A percentile compares a stretch with the other conserved stretches of the same genome.
Conservation (phyloP, 1,284 basidiomycete genomes). For the Cutaneotrichosporon cutaneum region DNA sequence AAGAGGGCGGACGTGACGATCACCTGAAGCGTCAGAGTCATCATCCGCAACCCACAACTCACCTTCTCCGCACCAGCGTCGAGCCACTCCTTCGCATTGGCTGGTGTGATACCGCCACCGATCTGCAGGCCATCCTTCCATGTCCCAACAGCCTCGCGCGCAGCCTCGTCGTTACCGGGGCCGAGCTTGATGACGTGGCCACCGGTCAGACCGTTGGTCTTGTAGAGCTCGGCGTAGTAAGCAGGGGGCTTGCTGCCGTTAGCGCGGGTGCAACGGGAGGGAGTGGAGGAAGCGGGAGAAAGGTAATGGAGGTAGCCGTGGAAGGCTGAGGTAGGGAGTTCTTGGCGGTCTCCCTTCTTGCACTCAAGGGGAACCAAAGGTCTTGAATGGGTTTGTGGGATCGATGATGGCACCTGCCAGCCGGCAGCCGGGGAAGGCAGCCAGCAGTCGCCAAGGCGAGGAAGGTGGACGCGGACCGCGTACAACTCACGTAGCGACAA, state of each 20-base stretch:
- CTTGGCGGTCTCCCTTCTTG: not conserved
- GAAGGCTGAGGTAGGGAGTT: not conserved
- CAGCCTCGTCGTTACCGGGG: slow-evolving; percentile 78
- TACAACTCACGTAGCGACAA: slow-evolving; percentile 74
- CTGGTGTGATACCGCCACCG: slow-evolving; percentile 84
- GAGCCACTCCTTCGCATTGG: slow-evolving; percentile 83
- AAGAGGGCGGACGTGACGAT: slow-evolving; percentile 98
- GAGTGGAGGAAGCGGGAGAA: not conserved
- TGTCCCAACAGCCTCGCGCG: slow-evolving; percentile 71
- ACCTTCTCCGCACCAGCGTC: slow-evolving; percentile 90
- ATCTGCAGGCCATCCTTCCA: slow-evolving; percentile 89
- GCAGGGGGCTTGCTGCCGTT: slow-evolving; percentile 68
- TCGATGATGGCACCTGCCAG: too few species aligned
- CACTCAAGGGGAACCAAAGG: too few species aligned
- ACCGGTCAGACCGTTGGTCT: slow-evolving; percentile 66
- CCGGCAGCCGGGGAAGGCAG: not conserved
- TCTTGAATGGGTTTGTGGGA: too few species aligned
- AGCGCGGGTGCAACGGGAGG: not conserved
- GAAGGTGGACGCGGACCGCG: too few species aligned
- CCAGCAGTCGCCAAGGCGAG: not conserved
- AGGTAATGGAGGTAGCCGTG: not conserved
- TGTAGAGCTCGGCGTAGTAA: slow-evolving; percentile 81
- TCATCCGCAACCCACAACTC: slow-evolving; percentile 11
- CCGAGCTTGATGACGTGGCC: slow-evolving; percentile 98
- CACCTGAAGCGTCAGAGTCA: slow-evolving; percentile 59